Conservation (phyloP, 306 rosid species). For the Citrullus mucosospermus region DNA sequence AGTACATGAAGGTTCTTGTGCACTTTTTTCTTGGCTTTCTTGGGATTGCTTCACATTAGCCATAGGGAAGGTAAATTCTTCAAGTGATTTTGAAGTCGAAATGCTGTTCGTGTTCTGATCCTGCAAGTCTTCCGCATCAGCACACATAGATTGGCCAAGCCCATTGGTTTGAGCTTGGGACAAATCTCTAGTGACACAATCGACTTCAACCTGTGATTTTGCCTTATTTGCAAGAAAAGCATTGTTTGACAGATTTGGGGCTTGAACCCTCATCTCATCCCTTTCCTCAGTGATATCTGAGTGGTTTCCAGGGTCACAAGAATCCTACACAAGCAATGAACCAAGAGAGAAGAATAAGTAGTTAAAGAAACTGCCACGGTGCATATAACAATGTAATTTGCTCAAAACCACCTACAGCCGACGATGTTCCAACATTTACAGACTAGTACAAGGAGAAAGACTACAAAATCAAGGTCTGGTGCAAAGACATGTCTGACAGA, state of each 20-base stretch:
- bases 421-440: neutral
- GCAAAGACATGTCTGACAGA: neutral
- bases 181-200: conserved; percentile 20
- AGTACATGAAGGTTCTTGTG: conserved; percentile 22
- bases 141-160: conserved; percentile 21
- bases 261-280: conserved; percentile 54
- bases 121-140: conserved; percentile 9
- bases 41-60: conserved; percentile 24
- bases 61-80: conserved; percentile 33
- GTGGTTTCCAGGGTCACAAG: conserved; percentile 70
- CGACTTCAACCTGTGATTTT: conserved; percentile 19
- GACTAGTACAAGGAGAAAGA: neutral
- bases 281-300: conserved; percentile 77
- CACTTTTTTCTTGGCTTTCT: conserved; percentile 21
- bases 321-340: conserved; percentile 44
- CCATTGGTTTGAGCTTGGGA: conserved; percentile 22
- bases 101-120: conserved; percentile 15
- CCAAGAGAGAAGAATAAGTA: neutral
- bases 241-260: conserved; percentile 17
- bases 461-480: neutral
- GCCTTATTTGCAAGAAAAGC: conserved; percentile 22
- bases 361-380: neutral
- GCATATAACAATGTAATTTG: neutral
- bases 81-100: conserved; percentile 25
- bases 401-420: neutral